Evolutionary conservation across 2,329 filamentous ascomycete genomes (phyloP), one percentile per base, ranked within the genome.

Genomic region (Endoconidiophora polonica): DNA sequence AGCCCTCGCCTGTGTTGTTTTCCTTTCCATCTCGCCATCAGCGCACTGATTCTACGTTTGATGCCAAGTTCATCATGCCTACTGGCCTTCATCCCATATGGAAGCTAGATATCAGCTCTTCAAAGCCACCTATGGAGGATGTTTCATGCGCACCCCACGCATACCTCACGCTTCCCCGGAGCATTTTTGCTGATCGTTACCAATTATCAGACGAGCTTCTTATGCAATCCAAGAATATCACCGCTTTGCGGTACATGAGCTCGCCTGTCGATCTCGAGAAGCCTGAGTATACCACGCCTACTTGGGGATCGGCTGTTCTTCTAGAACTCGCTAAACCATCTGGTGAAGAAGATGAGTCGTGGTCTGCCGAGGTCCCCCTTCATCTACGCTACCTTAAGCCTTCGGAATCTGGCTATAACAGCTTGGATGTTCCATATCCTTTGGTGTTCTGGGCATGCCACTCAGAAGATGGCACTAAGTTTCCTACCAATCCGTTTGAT

Each of bases 401-500:
- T 0, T 70, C 72, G 0, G 62, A 63, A 41, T 69, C 69, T 2
- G 79, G 79, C 2, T 69, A 76, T 55, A 62, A 66, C 2, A 56
- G 69, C 3, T 63, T 79, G 1, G 66, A 77, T n/a, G 62, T 91
- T 0, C 84, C 90, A 0, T 88, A 83, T 67, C 90, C 90, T 0
- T 74, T 77, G 0, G 74, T 95, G 0, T 95, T 95, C 68, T 95
- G 88, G 88, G 86, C 87, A 0, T 96, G 90, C 60, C 70, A 74
- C 5, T 75, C 80, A 0, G 73, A 76, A 7, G 72, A 77, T 47
- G 77, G 74, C 1, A 72, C 71, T 1, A 81, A 84, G 58, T 84
- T 90, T 64, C 64, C 74, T 0, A 74, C 72, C 4, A 94, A 83
- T 59, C 90, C 90, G 0, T 96, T 96, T 63, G 88, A 95, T 62